Evolutionary conservation across 139 green algal genomes (phyloP).

Genomic region (Chlamydomonas eustigma): DNA sequence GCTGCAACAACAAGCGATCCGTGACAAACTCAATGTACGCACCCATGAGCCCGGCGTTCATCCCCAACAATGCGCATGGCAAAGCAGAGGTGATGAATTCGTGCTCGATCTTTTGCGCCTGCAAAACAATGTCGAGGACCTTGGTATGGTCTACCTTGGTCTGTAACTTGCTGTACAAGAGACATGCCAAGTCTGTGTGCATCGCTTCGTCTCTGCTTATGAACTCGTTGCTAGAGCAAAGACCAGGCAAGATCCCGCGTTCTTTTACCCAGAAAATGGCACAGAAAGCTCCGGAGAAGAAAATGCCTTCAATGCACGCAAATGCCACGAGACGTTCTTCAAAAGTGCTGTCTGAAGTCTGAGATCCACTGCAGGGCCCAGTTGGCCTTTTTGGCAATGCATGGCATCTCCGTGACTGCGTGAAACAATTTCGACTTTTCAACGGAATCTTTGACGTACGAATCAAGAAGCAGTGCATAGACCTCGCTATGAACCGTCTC

Average conservation of each 20-base stretch:
- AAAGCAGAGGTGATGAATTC: constrained; percentile 31
- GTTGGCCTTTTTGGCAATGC: constrained; percentile 75
- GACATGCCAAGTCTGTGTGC: constrained; percentile 97
- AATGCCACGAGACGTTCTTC: no score
- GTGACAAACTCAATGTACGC: constrained; percentile 94
- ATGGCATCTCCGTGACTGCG: background rate
- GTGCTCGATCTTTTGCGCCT: no score
- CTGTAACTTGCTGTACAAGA: constrained; percentile 72
- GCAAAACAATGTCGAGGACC: no score
- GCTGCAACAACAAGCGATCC: constrained; percentile 86
- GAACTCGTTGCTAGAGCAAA: constrained; percentile 98
- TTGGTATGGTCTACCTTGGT: no score
- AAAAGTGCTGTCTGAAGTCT: no score
- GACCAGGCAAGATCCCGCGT: constrained; percentile 93
- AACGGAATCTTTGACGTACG: background rate
- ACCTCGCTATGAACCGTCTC: constrained; percentile 98
- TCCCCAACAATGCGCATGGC: constrained; percentile 79
- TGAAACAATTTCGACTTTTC: constrained; percentile 31
- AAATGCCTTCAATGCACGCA: no score
- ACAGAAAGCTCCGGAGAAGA: constrained; percentile 77
- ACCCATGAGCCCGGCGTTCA: constrained; percentile 79
- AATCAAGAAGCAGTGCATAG: constrained; percentile 87
- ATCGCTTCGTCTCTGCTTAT: constrained; percentile 97
- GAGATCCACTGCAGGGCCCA: constrained; percentile 96
- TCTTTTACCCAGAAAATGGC: constrained; percentile 99